Evolutionary conservation across 1,284 basidiomycete genomes (phyloP), one percentile per base, ranked within the genome.

Genomic region (Inonotus obliquus): DNA sequence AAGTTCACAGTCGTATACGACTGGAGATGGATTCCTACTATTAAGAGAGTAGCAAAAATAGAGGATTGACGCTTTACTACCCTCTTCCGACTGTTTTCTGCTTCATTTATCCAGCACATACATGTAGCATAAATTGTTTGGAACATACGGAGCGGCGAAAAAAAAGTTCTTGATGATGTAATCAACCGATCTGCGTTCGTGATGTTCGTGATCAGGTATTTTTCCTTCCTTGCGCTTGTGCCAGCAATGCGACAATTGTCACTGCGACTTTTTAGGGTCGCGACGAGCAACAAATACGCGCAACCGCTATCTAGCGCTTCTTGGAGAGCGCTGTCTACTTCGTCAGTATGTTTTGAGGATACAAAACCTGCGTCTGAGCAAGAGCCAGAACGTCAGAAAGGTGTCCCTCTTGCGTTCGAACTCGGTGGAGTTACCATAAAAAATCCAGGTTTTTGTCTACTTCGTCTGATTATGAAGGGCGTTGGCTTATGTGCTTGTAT

Each of bases 261-360:
- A 7, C 17, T 44, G 19, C 41, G 41, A 17, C 17, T 44, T 17
- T 14, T 44, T 17, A 44, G 11, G 71, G 76, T 0, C 79, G 82
- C 66, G 75, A 84, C 48, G 78, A 79, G 55, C 88, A 88, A 3
- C 86, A 84, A 74, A 85, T 89, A 65, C 88, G 90, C 72, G 62
- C 86, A 7, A 54, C 75, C 35, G 83, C 86, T 35, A 65, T 74
- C 17, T 74, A 78, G 23, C 74, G 89, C 60, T 71, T 73, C 17
- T 75, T 81, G 49, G 76, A 84, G 69, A 79, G 89, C 49, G 81
- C 23, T 60, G 13, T 60, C 52, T 6, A 54, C 17, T 38, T 51
- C 60, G 4, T n/a, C 60, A 1, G 47, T 44, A 29, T 35, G 32
- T 56, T 27, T 38, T 19, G 39, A 61, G 38, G 60, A 61, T 17